These are phyloP conservation scores for Dendrobium huoshanense DNA, from an alignment of 106 monocot species.

Conservation along the genomic window DNA sequence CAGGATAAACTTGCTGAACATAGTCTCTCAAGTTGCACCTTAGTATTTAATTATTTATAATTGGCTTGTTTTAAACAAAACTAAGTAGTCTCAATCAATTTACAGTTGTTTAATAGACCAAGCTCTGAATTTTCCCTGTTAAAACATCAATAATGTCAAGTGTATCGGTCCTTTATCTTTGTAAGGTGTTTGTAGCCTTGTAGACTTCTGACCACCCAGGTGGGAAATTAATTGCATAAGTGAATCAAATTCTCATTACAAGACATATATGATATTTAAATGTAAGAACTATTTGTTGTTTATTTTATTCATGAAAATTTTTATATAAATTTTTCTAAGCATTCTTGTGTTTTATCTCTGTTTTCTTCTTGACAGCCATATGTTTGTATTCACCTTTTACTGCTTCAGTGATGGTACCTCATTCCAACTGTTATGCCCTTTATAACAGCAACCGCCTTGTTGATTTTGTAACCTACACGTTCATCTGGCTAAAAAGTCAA, in stretches of 20 bases:
- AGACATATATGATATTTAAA: not conserved
- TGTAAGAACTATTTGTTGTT: not conserved
- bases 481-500: not conserved
- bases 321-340: not conserved
- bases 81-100: not conserved
- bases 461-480: slow-evolving; percentile 81
- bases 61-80: not conserved
- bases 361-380: slow-evolving; percentile 18
- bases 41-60: too few species aligned
- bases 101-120: not conserved
- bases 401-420: slow-evolving; percentile 38
- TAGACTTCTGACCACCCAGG: not conserved
- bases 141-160: not conserved
- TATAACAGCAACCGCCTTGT: slow-evolving; percentile 74
- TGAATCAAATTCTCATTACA: not conserved
- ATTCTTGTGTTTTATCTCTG: not conserved
- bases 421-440: slow-evolving; percentile 73
- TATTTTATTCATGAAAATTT: not conserved
- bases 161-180: not conserved
- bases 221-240: not conserved
- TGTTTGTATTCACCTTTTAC: slow-evolving; percentile 12
- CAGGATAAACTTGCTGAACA: too few species aligned
- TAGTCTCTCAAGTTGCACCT: too few species aligned
- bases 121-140: too few species aligned
- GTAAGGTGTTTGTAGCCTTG: not conserved